Evolutionary conservation across 805 yeast genomes (phyloP).

Genomic region (Clavispora vitiphila): DNA sequence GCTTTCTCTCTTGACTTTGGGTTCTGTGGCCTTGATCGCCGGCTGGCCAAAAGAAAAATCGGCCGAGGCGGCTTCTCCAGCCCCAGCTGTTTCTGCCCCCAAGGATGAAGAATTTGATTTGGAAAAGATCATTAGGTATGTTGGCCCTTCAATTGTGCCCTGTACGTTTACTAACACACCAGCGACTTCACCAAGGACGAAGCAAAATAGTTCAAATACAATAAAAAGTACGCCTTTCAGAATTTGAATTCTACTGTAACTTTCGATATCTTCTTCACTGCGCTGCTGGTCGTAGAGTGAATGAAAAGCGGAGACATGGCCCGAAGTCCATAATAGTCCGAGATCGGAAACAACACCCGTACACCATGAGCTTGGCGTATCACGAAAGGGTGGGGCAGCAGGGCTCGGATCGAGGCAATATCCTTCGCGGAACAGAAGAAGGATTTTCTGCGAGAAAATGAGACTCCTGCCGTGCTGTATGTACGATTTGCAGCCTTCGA

Average conservation of each 20-base stretch:
- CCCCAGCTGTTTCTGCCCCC: constrained; percentile 17
- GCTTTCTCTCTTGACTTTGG: constrained; percentile 40
- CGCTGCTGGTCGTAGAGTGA: no score
- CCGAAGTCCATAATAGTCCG: no score
- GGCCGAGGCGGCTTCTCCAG: constrained; percentile 19
- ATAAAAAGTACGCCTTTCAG: not conserved
- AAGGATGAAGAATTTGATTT: constrained; percentile 41
- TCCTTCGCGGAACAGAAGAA: no score
- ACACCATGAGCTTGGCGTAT: not conserved
- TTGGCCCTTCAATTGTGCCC: constrained; percentile 7
- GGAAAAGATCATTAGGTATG: constrained; percentile 40
- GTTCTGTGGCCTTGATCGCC: constrained; percentile 32
- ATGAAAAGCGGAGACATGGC: no score
- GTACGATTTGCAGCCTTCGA: not conserved
- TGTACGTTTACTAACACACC: constrained; percentile 3
- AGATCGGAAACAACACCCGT: not conserved
- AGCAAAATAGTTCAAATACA: constrained; percentile 20
- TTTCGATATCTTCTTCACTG: no score
- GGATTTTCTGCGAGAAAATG: no score
- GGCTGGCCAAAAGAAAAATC: constrained; percentile 33
- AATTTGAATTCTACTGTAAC: no score
- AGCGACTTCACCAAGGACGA: constrained; percentile 42
- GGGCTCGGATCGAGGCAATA: no score
- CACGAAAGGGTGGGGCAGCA: no score
- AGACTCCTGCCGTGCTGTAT: no score